Conservation (phyloP, 176 grass and related monocot species). For the Phyllostachys edulis region DNA sequence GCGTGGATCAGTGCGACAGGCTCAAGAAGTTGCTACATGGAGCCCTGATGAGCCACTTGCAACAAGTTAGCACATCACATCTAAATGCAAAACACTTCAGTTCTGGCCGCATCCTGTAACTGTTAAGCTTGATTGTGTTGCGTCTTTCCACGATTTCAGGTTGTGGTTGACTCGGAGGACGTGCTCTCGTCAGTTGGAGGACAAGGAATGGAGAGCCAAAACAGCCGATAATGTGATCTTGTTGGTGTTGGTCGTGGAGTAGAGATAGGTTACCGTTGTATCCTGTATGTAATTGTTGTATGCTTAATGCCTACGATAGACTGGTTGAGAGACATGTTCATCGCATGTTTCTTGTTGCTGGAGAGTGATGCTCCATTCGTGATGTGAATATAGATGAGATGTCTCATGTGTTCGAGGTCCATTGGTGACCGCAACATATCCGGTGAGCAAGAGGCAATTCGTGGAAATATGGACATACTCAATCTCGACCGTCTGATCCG, state of each 20-base stretch:
- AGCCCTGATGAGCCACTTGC: constrained; percentile 64
- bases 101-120: not conserved
- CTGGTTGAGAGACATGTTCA: not conserved
- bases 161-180: constrained; percentile 69
- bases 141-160: constrained; percentile 34
- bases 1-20: constrained; percentile 69
- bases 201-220: constrained; percentile 32
- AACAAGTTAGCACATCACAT: constrained; percentile 50
- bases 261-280: not conserved
- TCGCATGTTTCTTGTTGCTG: not conserved
- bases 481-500: too few relatives aligned
- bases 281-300: constrained; percentile 12
- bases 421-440: too few relatives aligned
- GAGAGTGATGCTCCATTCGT: not conserved
- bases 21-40: constrained; percentile 71
- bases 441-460: too few relatives aligned
- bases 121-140: not conserved
- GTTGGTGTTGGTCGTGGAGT: not conserved
- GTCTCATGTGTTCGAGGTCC: not conserved
- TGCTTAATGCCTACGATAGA: not conserved
- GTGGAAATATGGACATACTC: too few relatives aligned
- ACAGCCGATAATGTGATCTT: not conserved
- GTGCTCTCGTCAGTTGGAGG: constrained; percentile 51
- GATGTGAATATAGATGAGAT: not conserved
- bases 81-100: not conserved